A percentile compares a stretch with the other conserved stretches of the same genome.
These are phyloP conservation scores for Candida ortonii DNA, from an alignment of 805 yeast genomes.

Conservation along the genomic window DNA sequence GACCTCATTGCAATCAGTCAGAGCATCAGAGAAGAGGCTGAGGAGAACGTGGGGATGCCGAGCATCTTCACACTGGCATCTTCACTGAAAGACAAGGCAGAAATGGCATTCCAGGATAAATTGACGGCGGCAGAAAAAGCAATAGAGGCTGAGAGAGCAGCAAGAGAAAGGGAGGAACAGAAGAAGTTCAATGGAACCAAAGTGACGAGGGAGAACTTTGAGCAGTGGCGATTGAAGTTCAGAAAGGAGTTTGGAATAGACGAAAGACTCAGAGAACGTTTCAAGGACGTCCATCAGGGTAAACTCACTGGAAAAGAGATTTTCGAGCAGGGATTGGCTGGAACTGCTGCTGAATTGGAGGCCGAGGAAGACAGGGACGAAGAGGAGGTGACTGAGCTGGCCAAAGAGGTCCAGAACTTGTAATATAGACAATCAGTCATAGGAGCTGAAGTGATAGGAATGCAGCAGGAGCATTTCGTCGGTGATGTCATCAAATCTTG, in stretches of 20 bases:
- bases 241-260: constrained; percentile 72
- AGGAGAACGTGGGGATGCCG: constrained; percentile 86
- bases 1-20: constrained; percentile 43
- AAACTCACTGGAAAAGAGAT: constrained; percentile 85
- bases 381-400: constrained; percentile 15
- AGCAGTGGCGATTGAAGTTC: constrained; percentile 69
- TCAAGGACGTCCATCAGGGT: constrained; percentile 61
- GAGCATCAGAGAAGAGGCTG: constrained; percentile 57
- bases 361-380: constrained; percentile 50
- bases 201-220: constrained; percentile 76
- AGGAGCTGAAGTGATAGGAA: constrained; percentile 14
- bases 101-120: constrained; percentile 58
- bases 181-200: constrained; percentile 88
- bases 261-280: constrained; percentile 50
- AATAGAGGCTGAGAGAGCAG: constrained; percentile 56
- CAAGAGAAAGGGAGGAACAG: constrained; percentile 78
- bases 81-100: constrained; percentile 78
- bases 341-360: constrained; percentile 60
- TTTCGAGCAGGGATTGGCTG: constrained; percentile 85
- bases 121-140: constrained; percentile 50
- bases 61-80: constrained; percentile 79
- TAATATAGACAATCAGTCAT: constrained; percentile 2
- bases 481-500: constrained; percentile 20
- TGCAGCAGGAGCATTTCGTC: constrained; percentile 24
- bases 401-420: constrained; percentile 10